Base-by-base conservation (phyloP, 2,329 filamentous ascomycete species). In the Elsinoe perseae region DNA sequence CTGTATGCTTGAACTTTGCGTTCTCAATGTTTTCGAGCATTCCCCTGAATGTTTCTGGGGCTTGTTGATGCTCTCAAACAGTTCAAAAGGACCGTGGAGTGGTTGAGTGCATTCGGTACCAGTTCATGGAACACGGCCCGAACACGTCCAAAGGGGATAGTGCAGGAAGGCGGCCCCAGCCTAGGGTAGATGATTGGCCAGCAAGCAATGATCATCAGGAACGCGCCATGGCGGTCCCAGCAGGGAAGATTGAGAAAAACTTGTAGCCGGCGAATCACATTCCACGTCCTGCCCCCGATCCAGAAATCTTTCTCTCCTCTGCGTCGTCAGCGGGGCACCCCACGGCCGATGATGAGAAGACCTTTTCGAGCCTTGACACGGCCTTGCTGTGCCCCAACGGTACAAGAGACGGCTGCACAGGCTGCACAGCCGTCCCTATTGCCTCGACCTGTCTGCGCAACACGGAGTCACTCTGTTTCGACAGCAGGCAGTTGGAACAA, bases 31-130 rank as follows among this genome's bases (percentile, higher is more conserved):
- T 36, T 25, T 52, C 16, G 16, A 25, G 20, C 30, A 8, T 52
- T 52, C 48, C 28, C 48, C 48, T 38, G 48, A 38, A 20, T 38
- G 48, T 34, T 38, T 52, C 18, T 34, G 18, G 48, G 40, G 30
- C 28, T 52, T 52, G 48, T 52, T 52, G 25, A 36, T 38, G 48
- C 28, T 52, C 48, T 52, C 48, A 52, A 52, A 52, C 48, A 52
- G 48, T 52, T 52, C 32, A 52, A 27, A 16, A 38, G n/a, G 32
- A 38, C 32, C 48, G 28, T 38, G 28, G 48, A 52, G 48, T 52
- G 48, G 28, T 52, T 38, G 32, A 38, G 36, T 30, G 48, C 28
- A 52, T 38, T 38, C 48, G 48, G 48, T 52, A 52, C 48, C 48
- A 38, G 12, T 38, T 52, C 48, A 16, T 52, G 30, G 25, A 23